phyloP scores from a whole-genome alignment of 2,329 filamentous ascomycete genomes.

The Fusarium clavum region DNA sequence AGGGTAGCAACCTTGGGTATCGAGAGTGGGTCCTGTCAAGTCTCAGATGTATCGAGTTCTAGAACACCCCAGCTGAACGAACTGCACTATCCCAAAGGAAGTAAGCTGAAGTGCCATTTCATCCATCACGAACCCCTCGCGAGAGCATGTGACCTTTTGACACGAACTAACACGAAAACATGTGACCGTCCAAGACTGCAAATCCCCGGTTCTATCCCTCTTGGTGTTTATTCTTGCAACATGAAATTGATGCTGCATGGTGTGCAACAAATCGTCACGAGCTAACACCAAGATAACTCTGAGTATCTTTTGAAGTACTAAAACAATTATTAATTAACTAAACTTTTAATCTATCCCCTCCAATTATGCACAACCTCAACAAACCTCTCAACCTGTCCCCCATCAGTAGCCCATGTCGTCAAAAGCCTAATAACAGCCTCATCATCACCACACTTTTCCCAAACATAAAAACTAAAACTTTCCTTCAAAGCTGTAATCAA shows the following conservation, averaged over 20 bases:
- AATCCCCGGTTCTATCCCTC: fast-evolving
- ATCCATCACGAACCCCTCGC: fast-evolving
- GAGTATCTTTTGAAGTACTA: background rate
- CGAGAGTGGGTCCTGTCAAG: fast-evolving
- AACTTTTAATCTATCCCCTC: conserved; percentile 4
- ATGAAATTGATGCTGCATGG: no score
- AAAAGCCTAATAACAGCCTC: conserved; percentile 58
- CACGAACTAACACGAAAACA: no score
- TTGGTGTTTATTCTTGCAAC: background rate
- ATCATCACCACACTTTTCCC: conserved; percentile 57
- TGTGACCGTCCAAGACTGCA: background rate
- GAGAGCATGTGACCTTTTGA: background rate
- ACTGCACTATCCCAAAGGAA: background rate
- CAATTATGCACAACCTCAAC: conserved; percentile 37
- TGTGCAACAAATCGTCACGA: background rate
- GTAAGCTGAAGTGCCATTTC: background rate
- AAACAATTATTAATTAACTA: background rate
- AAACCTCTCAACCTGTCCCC: conserved; percentile 55
- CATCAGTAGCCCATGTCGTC: conserved; percentile 64
- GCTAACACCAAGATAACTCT: background rate
- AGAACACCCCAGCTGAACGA: fast-evolving
- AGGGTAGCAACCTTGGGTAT: background rate
- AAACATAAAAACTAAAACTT: conserved; percentile 60
- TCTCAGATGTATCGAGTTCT: background rate
- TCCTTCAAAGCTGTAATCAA: conserved; percentile 56